Conservation (phyloP, 2,329 filamentous ascomycete genomes). For the Xylaria sp. region DNA sequence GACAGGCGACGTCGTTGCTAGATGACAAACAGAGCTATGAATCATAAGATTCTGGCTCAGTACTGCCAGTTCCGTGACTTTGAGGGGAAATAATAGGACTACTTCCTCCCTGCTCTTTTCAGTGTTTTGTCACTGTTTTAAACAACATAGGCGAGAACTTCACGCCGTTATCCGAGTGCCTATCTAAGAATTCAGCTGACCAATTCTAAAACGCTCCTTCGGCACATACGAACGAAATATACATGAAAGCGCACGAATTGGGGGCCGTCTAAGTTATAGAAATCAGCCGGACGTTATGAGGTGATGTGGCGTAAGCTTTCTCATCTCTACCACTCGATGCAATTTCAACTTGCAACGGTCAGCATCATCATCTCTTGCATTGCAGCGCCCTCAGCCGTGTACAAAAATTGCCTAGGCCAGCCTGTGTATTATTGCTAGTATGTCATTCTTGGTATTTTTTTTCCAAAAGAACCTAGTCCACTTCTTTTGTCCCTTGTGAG, state of each 20-base stretch:
- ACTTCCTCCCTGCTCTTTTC: neutral
- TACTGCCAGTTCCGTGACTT: neutral
- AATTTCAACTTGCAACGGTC: conserved; percentile 2
- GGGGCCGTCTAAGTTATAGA: neutral
- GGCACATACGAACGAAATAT: conserved; percentile 1
- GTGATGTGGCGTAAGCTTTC: conserved; percentile 8
- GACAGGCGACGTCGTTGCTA: neutral
- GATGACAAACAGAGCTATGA: neutral
- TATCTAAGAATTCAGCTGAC: neutral
- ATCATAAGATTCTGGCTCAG: neutral
- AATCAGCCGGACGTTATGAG: neutral
- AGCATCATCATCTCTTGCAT: conserved; percentile 13
- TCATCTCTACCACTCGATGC: neutral
- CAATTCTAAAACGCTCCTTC: neutral
- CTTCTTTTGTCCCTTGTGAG: conserved; percentile 7
- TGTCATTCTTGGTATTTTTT: too few relatives aligned
- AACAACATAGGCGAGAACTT: neutral
- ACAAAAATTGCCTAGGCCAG: neutral
- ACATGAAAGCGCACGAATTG: conserved; percentile 12
- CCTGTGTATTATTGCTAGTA: neutral
- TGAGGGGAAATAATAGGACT: neutral
- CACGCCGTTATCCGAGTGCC: neutral
- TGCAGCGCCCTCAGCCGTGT: neutral
- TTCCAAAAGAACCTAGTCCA: neutral
- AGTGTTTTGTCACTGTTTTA: neutral